A percentile compares a stretch with the other conserved stretches of the same genome.
phyloP scores from a whole-genome alignment of 306 rosid genomes.

The Quercus variabilis region DNA sequence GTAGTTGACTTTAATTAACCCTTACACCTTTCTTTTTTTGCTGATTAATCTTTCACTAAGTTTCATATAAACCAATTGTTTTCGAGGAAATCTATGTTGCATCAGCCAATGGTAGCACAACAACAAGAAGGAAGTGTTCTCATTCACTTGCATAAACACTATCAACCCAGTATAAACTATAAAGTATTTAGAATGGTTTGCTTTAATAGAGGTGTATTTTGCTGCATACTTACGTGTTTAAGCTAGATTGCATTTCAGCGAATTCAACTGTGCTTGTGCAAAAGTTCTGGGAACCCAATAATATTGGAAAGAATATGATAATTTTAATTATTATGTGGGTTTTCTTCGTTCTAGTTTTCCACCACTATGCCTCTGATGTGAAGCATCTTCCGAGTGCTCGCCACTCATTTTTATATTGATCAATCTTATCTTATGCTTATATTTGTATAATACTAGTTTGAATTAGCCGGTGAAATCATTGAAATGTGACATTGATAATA shows the following conservation, averaged over 20 bases:
- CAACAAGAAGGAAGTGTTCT: slow-evolving; percentile 14
- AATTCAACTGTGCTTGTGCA: no score
- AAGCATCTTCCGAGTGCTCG: slow-evolving; percentile 2
- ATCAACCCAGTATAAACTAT: neutral
- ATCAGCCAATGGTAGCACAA: slow-evolving; percentile 15
- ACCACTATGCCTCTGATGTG: neutral
- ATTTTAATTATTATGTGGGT: slow-evolving; percentile 7
- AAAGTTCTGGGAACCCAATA: no score
- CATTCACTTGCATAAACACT: neutral
- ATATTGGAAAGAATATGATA: slow-evolving; percentile 8
- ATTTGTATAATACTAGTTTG: neutral
- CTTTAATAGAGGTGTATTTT: slow-evolving; percentile 12
- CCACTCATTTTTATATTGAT: slow-evolving; percentile 23
- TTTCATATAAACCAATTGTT: neutral
- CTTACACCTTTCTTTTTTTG: neutral
- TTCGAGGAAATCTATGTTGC: slow-evolving; percentile 20
- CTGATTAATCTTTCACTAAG: neutral
- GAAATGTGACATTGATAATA: slow-evolving; percentile 23
- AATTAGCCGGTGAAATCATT: slow-evolving; percentile 11
- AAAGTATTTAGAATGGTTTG: slow-evolving; percentile 13
- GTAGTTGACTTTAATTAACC: neutral
- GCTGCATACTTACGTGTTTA: slow-evolving; percentile 8
- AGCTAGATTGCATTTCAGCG: neutral
- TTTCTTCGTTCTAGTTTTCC: slow-evolving; percentile 1
- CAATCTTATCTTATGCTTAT: neutral